Evolutionary conservation across 2,329 filamentous ascomycete species (phyloP).

Genomic region (Capronia coronata): DNA sequence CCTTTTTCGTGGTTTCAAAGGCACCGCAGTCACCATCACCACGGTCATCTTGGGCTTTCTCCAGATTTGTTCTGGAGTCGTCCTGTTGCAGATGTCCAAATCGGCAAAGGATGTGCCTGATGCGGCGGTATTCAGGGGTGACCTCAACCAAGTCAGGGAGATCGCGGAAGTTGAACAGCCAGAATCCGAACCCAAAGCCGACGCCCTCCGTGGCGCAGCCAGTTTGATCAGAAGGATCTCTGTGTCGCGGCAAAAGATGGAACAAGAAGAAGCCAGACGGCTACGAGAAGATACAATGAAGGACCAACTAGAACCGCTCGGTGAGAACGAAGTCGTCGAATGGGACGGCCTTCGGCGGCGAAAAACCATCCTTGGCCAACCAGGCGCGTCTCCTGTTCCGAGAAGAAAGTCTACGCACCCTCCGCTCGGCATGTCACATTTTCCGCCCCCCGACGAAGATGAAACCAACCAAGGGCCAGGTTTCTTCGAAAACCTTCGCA

Average conservation of each 20-base stretch:
- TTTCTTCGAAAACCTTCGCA: slow-evolving; percentile 37
- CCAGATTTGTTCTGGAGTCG: slow-evolving; percentile 85
- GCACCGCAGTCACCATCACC: slow-evolving; percentile 68
- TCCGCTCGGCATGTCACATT: slow-evolving; percentile 79
- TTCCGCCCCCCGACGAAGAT: slow-evolving; percentile 51
- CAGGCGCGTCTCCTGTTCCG: slow-evolving; percentile 37
- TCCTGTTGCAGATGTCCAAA: slow-evolving; percentile 91
- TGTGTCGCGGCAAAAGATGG: slow-evolving; percentile 65
- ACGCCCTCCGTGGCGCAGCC: slow-evolving; percentile 85
- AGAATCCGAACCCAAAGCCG: slow-evolving; percentile 93
- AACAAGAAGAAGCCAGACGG: slow-evolving; percentile 70
- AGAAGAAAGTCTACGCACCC: slow-evolving; percentile 55
- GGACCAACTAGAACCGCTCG: slow-evolving; percentile 66
- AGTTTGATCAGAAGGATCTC: slow-evolving; percentile 83
- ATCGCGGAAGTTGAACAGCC: slow-evolving; percentile 92
- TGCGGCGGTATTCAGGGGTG: slow-evolving; percentile 81
- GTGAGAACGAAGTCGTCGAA: slow-evolving; percentile 73
- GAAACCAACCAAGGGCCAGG: slow-evolving; percentile 27
- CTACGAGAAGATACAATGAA: slow-evolving; percentile 70
- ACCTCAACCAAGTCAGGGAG: slow-evolving; percentile 89
- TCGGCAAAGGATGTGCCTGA: slow-evolving; percentile 97
- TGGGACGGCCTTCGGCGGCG: slow-evolving; percentile 86
- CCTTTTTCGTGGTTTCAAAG: slow-evolving; percentile 89
- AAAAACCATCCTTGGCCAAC: slow-evolving; percentile 49
- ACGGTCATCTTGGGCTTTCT: slow-evolving; percentile 92